phyloP scores from a whole-genome alignment of 257 asterid genomes.

The Solanum bulbocastanum region DNA sequence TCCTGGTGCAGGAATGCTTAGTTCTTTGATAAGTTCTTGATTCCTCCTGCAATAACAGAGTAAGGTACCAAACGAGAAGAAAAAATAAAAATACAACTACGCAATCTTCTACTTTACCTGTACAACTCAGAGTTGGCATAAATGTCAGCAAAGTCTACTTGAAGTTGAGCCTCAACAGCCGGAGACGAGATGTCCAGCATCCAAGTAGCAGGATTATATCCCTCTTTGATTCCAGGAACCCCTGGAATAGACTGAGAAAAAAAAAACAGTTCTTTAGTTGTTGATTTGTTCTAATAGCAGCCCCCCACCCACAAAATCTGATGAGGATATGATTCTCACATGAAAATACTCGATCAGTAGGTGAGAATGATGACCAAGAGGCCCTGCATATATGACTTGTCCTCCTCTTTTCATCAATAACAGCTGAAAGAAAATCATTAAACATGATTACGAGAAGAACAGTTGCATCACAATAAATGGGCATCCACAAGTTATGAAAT shows the following conservation, averaged over 20 bases:
- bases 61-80: background rate
- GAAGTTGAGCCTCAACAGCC: constrained; percentile 60
- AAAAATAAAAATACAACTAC: background rate
- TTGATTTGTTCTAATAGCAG: background rate
- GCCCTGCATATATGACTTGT: constrained; percentile 61
- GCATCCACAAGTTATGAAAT: background rate
- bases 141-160: constrained; percentile 59
- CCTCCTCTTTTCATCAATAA: constrained; percentile 93
- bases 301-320: background rate
- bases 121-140: constrained; percentile 61
- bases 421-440: constrained; percentile 25
- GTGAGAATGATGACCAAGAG: constrained; percentile 74
- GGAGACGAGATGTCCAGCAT: constrained; percentile 74
- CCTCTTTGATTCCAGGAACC: constrained; percentile 67
- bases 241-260: constrained; percentile 56
- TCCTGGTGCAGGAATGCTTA: constrained; percentile 62
- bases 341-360: constrained; percentile 53
- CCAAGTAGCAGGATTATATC: constrained; percentile 85
- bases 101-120: constrained; percentile 27
- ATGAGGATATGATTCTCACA: constrained; percentile 30
- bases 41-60: constrained; percentile 41
- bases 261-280: background rate
- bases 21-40: constrained; percentile 55
- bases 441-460: background rate
- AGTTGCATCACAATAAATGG: background rate